Percentiles rank a stretch among this genome's conserved stretches.
Evolutionary conservation across 257 asterid species (phyloP).

Genomic region (Solanum habrochaites): DNA sequence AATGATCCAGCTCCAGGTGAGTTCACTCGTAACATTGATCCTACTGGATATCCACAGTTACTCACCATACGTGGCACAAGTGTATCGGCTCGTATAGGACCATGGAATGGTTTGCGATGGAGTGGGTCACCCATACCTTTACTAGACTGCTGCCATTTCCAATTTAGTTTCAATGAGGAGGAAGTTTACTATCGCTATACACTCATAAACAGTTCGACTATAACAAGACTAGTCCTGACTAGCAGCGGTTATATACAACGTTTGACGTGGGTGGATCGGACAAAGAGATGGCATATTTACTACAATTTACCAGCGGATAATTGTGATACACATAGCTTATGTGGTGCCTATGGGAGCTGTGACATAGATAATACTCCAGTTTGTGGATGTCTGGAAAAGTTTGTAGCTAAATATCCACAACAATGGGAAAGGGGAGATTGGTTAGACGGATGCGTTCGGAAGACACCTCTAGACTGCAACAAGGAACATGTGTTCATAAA

Average conservation of each 20-base stretch:
- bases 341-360: conserved; percentile 1
- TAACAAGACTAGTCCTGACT: background rate
- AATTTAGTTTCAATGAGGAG: background rate
- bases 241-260: background rate
- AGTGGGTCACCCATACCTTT: background rate
- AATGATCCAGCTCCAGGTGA: background rate
- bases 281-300: background rate
- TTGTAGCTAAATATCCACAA: conserved; percentile 1
- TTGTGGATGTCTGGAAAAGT: conserved; percentile 14
- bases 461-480: conserved; percentile 3
- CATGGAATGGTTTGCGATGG: conserved; percentile 37
- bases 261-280: background rate
- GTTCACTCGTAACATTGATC: conserved; percentile 4
- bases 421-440: conserved; percentile 9
- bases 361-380: background rate
- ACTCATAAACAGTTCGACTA: background rate
- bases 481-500: background rate
- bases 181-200: background rate
- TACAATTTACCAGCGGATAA: background rate
- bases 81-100: conserved; percentile 11
- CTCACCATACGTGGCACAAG: background rate
- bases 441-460: conserved; percentile 15
- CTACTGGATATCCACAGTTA: conserved; percentile 7
- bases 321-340: background rate
- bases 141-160: background rate